Evolutionary conservation across 768 basidiomycete species (phyloP), one percentile per base, ranked within the genome.

Genomic region (Sporobolomyces pararoseus): DNA sequence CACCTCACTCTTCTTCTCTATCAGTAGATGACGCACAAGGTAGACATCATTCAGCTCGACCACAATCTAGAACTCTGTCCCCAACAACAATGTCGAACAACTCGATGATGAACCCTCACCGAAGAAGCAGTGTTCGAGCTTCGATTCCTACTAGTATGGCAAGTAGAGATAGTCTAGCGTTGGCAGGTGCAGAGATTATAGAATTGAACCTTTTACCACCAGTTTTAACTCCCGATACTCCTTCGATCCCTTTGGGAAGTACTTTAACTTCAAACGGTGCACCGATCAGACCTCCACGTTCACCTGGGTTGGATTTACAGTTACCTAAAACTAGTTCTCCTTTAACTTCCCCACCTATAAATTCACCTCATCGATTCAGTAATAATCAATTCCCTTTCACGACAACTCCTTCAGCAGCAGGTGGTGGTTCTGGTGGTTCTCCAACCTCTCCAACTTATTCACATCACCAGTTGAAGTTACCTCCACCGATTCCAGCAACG

Each of bases 241-340:
- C 69, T 3, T 60, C 67, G 19, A 66, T 74, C 27, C 59, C 70
- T 23, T 65, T 58, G n/a, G 65, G 57, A 51, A 49, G n/a, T n/a
- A n/a, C n/a, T n/a, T n/a, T 61, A 19, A 58, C 51, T 34, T 63
- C 65, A 25, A 68, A 65, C 27, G 71, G 71, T 35, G 74, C 65
- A 7, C 77, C 77, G 16, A 70, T 75, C 29, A 66, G 77, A 25
- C 77, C 77, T 10, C 72, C 75, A 31, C 74, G 77, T 13, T 75
- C 76, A 6, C 75, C 75, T 10, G 74, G 73, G 13, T 68, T 77
- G 47, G 75, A 77, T 59, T 63, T 77, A 7, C 68, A 76, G 39
- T 71, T 77, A 25, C 75, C 75, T 0, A 68, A 68, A 39, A 34
- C 63, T 0, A 37, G 37, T 1, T 64, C 68, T 6, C 62, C 68